Base-by-base conservation (phyloP, 768 basidiomycete genomes). In the Amanita pallidorosea region DNA sequence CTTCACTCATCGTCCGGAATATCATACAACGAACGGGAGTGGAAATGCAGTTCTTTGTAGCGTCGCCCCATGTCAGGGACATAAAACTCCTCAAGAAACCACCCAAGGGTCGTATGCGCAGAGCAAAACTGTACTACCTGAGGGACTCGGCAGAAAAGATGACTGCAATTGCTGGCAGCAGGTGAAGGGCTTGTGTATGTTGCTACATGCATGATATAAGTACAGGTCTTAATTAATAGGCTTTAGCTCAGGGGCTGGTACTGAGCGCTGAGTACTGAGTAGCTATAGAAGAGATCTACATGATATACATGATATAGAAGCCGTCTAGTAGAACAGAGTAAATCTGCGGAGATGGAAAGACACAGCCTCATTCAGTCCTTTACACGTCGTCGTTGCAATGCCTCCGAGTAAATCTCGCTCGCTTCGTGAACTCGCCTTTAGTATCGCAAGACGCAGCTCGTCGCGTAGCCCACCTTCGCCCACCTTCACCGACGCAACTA, bases 1-100 rank as follows among this genome's bases (percentile, higher is more conserved):
- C 90, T 23, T 85, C 83, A n/a, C 88, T 98, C 61, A 73, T 83
- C 48, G 68, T 98, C 47, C 79, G 95, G 56, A 97, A 97, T 67
- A 79, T 96, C 56, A 77, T 98, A 47, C 86, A 90, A 59, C 77
- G 91, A 55, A 90, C 86, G 11, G 94, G 93, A 11, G 85, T 96
- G 35, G 95, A 97, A 73, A 85, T 90, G 85, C 85, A 85, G 61
- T 88, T 90, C 69, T 92, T 85, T 64, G 80, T 83, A 56, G 81
- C 79, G 60, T 88, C 86, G 47, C 94, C 95, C 25, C 79, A 89
- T 61, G 60, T 98, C 66, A 90, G 88, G 73, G 82, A 86, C 50
- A 85, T 98, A 67, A 82, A 83, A 67, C 70, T 97, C 53, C 69
- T 93, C 53, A 76, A 79, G 66, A 71, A 68, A 56, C 82, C 85